phyloP scores from a whole-genome alignment of 164 flowering plant species.

The Euptelea pleiosperma region DNA sequence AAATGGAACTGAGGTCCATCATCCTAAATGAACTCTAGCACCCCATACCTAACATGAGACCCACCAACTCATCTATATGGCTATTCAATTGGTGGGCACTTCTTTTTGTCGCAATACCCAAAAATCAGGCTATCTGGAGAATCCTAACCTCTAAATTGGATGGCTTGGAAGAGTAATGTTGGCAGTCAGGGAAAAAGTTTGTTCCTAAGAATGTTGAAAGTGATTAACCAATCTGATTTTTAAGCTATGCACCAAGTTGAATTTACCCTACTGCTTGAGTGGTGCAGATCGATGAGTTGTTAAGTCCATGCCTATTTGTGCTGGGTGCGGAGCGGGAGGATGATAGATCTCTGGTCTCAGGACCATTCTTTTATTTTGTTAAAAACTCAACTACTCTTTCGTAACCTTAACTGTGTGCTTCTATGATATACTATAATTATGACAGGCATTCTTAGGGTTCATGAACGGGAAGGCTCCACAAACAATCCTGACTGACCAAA shows the following conservation, averaged over 20 bases:
- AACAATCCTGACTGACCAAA: constrained; percentile 88
- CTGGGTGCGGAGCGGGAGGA: too few species aligned
- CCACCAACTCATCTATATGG: neutral
- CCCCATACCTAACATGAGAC: too few species aligned
- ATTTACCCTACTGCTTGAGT: neutral
- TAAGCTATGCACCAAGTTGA: constrained; percentile 2
- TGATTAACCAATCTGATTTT: neutral
- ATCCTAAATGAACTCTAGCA: neutral
- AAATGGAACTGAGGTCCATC: neutral
- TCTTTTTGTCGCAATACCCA: neutral
- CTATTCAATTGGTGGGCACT: neutral
- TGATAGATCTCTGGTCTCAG: neutral
- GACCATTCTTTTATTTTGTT: neutral
- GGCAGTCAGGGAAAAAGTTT: neutral
- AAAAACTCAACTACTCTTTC: neutral
- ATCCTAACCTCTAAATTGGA: neutral
- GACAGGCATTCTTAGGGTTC: constrained; percentile 71
- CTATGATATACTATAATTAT: constrained; percentile 10
- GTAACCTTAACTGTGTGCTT: constrained; percentile 1
- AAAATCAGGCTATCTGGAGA: neutral
- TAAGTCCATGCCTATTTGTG: neutral
- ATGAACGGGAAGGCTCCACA: constrained; percentile 92
- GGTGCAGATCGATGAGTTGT: constrained; percentile 7
- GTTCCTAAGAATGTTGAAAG: neutral
- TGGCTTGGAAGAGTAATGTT: neutral